Base-by-base conservation (phyloP, 805 yeast genomes). In the Nematodospora valgi region DNA sequence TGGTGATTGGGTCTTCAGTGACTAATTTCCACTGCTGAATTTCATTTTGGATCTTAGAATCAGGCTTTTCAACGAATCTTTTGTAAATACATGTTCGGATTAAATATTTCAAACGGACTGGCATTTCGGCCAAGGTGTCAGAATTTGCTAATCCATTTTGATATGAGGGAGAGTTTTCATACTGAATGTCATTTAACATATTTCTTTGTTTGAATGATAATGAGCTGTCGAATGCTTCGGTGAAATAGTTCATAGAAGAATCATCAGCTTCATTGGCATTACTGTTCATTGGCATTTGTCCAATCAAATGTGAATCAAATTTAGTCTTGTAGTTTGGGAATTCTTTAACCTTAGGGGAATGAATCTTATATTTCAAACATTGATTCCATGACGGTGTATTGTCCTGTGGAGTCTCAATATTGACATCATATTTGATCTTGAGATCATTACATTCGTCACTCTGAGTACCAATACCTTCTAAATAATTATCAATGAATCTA, bases 71-170 rank as follows among this genome's bases (percentile, higher is more conserved):
- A 27, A 72, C 45, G 37, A 60, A 70, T 32, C 68, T 63, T 51
- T 79, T 79, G 41, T 72, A 75, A 22, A 80, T 58, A 47, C 82
- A 76, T 7, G 85, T 70, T 43, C 80, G 68, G 27, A 82, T 62
- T 44, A 82, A 56, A 43, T 65, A 72, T 46, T 67, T 75, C 39
- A 77, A 63, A 41, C 82, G 61, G 5, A 54, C 54, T 2, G 87
- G 86, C 47, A 80, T 60, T 20, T 54, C 59, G 0, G 76, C 74
- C 23, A 45, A 59, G 3, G 41, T 38, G 6, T 56, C 60, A 15
- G 56, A 41, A 34, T 48, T 46, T 4, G 51, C 52, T 27, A 49
- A 40, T 2, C 60, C 57, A 26, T 49, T 39, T 32, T 48, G 48
- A 31, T 51, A 52, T 3, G 56, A 47, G 4, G 33, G 37, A 5